phyloP scores from a whole-genome alignment of 352 stramenopile species.

The Phytophthora pini region DNA sequence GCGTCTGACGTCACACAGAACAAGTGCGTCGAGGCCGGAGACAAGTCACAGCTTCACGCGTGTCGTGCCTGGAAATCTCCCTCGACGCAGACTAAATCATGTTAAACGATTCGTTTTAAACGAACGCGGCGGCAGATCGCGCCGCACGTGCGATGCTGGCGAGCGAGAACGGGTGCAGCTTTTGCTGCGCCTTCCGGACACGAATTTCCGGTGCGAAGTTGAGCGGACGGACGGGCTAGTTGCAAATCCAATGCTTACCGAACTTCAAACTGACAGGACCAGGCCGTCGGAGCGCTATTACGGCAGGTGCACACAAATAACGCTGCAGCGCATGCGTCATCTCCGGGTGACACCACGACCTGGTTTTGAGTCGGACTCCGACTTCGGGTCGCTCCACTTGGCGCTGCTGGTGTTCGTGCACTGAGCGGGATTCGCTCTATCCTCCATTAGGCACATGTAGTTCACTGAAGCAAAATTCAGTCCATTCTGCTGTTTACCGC shows the following conservation, averaged over 20 bases:
- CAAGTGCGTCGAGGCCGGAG: slow-evolving; percentile 8
- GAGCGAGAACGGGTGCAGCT: slow-evolving; percentile 7
- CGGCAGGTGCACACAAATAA: slow-evolving; percentile 14
- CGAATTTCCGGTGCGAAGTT: slow-evolving; percentile 28
- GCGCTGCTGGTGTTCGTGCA: background rate
- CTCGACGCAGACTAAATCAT: slow-evolving; percentile 4
- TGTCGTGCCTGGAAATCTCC: slow-evolving; percentile 1
- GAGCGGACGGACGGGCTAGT: slow-evolving; percentile 17
- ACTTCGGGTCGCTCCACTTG: background rate
- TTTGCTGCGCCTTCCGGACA: background rate
- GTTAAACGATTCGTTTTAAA: slow-evolving; percentile 7
- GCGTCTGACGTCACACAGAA: slow-evolving; percentile 9
- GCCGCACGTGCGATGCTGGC: background rate
- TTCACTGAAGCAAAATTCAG: background rate
- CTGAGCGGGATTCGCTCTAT: no score
- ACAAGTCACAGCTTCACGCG: slow-evolving; percentile 16
- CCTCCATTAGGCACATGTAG: background rate
- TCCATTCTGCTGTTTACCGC: slow-evolving; percentile 15
- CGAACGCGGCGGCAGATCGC: background rate
- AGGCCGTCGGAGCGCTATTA: slow-evolving; percentile 22
- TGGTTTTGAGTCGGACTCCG: slow-evolving; percentile 10
- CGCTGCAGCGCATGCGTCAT: slow-evolving; percentile 1
- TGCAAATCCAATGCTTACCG: slow-evolving; percentile 24
- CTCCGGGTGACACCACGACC: background rate
- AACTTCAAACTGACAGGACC: slow-evolving; percentile 33